Conservation (phyloP, 805 yeast genomes). For the Sugiyamaella smithiae region DNA sequence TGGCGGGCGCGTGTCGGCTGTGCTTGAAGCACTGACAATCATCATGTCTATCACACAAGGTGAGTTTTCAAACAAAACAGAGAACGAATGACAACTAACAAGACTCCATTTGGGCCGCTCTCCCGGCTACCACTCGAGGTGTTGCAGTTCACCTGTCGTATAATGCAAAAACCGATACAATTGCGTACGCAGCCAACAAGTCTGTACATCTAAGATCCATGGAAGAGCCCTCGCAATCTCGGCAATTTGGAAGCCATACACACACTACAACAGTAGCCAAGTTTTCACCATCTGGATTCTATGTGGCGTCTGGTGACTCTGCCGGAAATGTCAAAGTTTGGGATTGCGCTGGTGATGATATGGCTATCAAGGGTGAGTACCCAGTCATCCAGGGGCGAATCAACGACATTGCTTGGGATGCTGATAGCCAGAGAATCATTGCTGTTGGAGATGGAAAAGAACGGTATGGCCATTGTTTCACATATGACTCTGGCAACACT, state of each 20-base stretch:
- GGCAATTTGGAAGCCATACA: slow-evolving; percentile 75
- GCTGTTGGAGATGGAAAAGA: slow-evolving; percentile 96
- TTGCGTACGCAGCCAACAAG: slow-evolving; percentile 82
- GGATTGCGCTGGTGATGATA: slow-evolving; percentile 60
- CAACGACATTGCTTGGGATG: slow-evolving; percentile 87
- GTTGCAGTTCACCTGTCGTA: slow-evolving; percentile 70
- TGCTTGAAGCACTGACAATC: too few relatives aligned
- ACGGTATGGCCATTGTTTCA: slow-evolving; percentile 85
- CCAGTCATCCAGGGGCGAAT: slow-evolving; percentile 77
- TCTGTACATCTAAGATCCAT: slow-evolving; percentile 71
- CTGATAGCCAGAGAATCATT: slow-evolving; percentile 77
- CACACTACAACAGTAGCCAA: slow-evolving; percentile 75
- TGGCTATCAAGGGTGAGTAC: slow-evolving; percentile 72
- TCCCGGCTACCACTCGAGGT: slow-evolving; percentile 74
- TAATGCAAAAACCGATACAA: slow-evolving; percentile 61
- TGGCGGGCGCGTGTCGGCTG: too few relatives aligned
- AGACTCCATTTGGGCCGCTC: slow-evolving; percentile 59
- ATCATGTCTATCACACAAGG: background rate
- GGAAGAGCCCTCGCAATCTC: slow-evolving; percentile 45
- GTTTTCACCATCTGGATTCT: slow-evolving; percentile 86
- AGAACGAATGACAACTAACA: slow-evolving; percentile 11
- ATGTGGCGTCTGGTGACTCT: slow-evolving; percentile 88
- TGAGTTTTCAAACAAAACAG: too few relatives aligned
- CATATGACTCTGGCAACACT: slow-evolving; percentile 95
- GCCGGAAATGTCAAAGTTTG: slow-evolving; percentile 87